A percentile compares a stretch with the other conserved stretches of the same genome.
phyloP scores from a whole-genome alignment of 2,329 filamentous ascomycete species.

The Fusarium proliferatum region DNA sequence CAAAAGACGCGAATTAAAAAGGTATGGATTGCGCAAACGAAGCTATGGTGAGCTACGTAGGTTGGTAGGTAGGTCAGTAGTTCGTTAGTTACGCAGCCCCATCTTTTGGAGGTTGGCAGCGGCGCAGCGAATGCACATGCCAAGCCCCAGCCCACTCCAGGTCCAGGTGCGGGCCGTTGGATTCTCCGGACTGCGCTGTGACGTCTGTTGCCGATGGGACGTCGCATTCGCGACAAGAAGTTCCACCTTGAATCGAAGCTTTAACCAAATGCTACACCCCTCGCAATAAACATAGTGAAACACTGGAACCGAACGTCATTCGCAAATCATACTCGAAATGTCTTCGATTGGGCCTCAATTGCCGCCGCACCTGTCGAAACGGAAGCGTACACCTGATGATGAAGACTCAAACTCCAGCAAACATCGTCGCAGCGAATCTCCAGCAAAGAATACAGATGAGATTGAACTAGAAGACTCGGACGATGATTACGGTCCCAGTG shows the following conservation, averaged over 20 bases:
- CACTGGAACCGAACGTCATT: neutral
- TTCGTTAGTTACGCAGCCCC: constrained; percentile 41
- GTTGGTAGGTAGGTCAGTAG: constrained; percentile 30
- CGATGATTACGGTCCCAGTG: constrained; percentile 57
- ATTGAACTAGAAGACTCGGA: constrained; percentile 57
- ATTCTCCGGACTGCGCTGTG: constrained; percentile 45
- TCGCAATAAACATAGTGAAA: constrained; percentile 14
- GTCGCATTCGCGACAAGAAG: constrained; percentile 29
- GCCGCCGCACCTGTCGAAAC: constrained; percentile 73
- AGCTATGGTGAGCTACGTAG: constrained; percentile 42
- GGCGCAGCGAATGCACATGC: constrained; percentile 31
- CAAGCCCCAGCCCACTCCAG: constrained; percentile 4
- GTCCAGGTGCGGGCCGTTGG: constrained; percentile 39
- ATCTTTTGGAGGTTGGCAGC: constrained; percentile 39
- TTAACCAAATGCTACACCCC: constrained; percentile 21
- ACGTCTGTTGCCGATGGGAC: constrained; percentile 38
- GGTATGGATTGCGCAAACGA: constrained; percentile 31
- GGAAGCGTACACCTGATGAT: constrained; percentile 63
- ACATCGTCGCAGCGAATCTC: constrained; percentile 46
- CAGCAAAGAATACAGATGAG: constrained; percentile 59
- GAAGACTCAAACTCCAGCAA: constrained; percentile 57
- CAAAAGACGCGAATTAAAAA: constrained; percentile 14
- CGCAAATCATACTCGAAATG: constrained; percentile 58
- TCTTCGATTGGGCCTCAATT: constrained; percentile 76
- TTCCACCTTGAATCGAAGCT: constrained; percentile 29